Conservation (phyloP, 2,329 filamentous ascomycete species). For the Alternaria solani region DNA sequence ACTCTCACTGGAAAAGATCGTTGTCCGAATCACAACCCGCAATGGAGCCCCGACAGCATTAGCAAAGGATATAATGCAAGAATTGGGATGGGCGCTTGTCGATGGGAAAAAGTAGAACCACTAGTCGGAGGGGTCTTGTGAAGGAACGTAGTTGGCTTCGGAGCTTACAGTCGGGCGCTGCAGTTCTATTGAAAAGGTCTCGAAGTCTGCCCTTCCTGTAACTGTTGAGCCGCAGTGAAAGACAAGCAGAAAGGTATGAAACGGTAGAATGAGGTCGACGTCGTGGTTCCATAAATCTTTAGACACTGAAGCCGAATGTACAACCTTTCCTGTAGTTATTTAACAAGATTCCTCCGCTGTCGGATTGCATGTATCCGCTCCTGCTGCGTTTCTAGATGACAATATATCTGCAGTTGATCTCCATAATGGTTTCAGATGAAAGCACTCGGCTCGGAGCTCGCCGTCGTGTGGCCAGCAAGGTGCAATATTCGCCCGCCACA, state of each 20-base stretch:
- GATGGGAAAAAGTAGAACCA: background rate
- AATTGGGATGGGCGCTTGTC: background rate
- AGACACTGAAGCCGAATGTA: background rate
- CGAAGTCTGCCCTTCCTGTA: background rate
- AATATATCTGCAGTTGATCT: no score
- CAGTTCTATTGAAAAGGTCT: background rate
- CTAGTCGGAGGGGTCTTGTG: background rate
- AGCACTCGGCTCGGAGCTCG: background rate
- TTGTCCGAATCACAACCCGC: conserved; percentile 10
- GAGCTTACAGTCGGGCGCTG: background rate
- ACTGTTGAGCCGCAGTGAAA: background rate
- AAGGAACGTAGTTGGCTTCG: background rate
- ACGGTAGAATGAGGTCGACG: background rate
- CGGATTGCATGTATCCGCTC: background rate
- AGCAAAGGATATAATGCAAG: background rate
- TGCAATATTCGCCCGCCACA: background rate
- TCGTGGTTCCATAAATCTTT: background rate
- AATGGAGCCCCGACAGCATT: conserved; percentile 5
- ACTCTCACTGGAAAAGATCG: conserved; percentile 12
- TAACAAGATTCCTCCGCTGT: background rate
- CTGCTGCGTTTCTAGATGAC: background rate
- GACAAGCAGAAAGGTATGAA: background rate
- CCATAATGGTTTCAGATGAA: background rate
- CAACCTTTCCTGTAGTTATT: background rate
- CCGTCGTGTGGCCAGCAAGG: background rate